Conservation (phyloP, 75 land plant species). For the Picea glauca region DNA sequence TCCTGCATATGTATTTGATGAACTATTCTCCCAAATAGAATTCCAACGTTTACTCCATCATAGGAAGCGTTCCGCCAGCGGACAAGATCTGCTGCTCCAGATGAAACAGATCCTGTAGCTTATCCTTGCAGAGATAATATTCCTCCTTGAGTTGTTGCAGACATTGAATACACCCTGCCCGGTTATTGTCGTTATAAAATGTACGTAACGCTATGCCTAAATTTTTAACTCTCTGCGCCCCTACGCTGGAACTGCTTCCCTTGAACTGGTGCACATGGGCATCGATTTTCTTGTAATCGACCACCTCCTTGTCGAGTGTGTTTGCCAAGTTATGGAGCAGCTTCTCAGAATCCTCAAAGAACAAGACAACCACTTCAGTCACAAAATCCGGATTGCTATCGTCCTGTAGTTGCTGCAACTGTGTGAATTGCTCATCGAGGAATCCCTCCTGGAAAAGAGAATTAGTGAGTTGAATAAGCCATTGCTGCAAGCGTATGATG, state of each 20-base stretch:
- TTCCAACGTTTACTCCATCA: no score
- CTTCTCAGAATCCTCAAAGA: constrained; percentile 72
- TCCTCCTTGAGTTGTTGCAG: constrained; percentile 70
- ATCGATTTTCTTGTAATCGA: constrained; percentile 61
- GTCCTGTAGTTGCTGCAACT: constrained; percentile 77
- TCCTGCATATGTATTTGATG: no score
- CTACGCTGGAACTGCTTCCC: constrained; percentile 81
- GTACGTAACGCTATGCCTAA: constrained; percentile 54
- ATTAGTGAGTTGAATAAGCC: constrained; percentile 22
- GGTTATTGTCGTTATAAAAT: constrained; percentile 50
- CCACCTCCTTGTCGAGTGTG: constrained; percentile 28
- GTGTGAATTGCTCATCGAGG: constrained; percentile 71
- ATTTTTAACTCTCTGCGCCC: constrained; percentile 65
- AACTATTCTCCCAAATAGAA: no score
- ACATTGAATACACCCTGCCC: constrained; percentile 61
- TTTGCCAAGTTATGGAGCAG: constrained; percentile 48
- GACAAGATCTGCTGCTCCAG: no score
- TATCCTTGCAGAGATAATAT: constrained; percentile 54
- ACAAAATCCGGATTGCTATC: constrained; percentile 77
- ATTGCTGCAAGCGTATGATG: constrained; percentile 33
- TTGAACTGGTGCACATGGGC: constrained; percentile 80
- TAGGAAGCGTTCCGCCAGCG: no score
- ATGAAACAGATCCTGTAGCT: constrained; percentile 63
- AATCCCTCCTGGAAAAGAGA: constrained; percentile 49
- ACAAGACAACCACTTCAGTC: constrained; percentile 58